phyloP scores from a whole-genome alignment of 2,329 filamentous ascomycete species.

The Colletotrichum trifolii region DNA sequence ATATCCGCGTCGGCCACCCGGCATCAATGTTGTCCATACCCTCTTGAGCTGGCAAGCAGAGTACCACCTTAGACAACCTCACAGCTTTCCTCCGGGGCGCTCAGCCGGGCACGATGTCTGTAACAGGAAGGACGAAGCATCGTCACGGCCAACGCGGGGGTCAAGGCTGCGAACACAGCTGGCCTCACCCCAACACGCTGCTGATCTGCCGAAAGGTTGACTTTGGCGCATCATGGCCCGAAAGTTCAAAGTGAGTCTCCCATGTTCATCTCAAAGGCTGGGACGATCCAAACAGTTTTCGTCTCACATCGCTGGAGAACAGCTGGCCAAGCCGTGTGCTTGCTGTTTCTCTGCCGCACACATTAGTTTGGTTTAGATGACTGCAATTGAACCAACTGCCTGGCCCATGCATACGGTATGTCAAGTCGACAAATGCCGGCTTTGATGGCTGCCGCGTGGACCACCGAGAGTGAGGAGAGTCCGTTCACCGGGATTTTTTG shows the following conservation, averaged over 20 bases:
- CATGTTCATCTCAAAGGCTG: constrained; percentile 18
- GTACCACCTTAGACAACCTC: constrained; percentile 21
- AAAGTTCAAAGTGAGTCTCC: neutral
- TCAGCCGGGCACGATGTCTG: constrained; percentile 16
- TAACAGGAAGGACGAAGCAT: constrained; percentile 17
- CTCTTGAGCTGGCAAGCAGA: neutral
- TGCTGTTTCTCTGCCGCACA: constrained; percentile 8
- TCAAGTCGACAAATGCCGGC: constrained; percentile 33
- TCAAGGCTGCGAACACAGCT: constrained; percentile 12
- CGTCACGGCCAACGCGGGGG: constrained; percentile 7
- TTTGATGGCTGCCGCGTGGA: constrained; percentile 19
- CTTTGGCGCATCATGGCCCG: neutral
- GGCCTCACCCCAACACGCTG: neutral
- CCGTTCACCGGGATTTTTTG: constrained; percentile 21
- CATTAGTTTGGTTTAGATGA: neutral
- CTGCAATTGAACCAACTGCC: no score
- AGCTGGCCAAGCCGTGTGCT: constrained; percentile 1
- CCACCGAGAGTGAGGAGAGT: neutral
- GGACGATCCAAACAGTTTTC: constrained; percentile 17
- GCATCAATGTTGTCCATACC: constrained; percentile 3
- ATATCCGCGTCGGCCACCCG: constrained; percentile 20
- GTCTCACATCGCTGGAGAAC: constrained; percentile 29
- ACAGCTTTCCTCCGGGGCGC: constrained; percentile 9
- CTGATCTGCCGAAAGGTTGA: constrained; percentile 13
- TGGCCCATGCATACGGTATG: constrained; percentile 31